Conservation (phyloP, 1,284 basidiomycete species). For the Ustilago vetiveriae region DNA sequence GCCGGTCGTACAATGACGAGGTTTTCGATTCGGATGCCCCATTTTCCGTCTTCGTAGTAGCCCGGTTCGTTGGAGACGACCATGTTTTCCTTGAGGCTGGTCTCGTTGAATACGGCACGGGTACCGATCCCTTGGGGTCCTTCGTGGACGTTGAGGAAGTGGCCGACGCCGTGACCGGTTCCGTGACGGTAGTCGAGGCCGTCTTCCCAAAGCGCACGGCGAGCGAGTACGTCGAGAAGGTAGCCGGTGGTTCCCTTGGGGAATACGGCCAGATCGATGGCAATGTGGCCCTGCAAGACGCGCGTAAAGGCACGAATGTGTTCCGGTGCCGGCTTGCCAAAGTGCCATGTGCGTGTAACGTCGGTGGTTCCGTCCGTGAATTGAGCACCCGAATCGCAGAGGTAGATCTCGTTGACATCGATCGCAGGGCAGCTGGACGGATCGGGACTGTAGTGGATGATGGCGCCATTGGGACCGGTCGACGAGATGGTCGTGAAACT, state of each 20-base stretch:
- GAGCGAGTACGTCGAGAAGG: conserved; percentile 82
- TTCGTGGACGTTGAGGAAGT: conserved; percentile 65
- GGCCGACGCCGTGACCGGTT: conserved; percentile 63
- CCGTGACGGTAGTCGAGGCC: conserved; percentile 76
- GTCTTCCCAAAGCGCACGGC: conserved; percentile 87
- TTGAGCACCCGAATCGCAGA: conserved; percentile 93
- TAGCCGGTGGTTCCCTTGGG: conserved; percentile 85
- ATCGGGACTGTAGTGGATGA: conserved; percentile 92
- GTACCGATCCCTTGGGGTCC: conserved; percentile 66
- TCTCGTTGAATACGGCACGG: conserved; percentile 63
- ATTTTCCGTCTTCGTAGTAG: conserved; percentile 89
- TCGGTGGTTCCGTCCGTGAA: conserved; percentile 95
- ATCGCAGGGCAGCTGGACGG: conserved; percentile 79
- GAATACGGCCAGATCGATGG: conserved; percentile 85
- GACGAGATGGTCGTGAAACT: conserved; percentile 94
- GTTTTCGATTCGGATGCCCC: conserved; percentile 93
- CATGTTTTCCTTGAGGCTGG: conserved; percentile 64
- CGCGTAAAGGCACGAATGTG: conserved; percentile 90
- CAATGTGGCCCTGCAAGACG: conserved; percentile 94
- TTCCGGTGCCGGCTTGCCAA: conserved; percentile 82
- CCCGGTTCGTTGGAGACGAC: conserved; percentile 76
- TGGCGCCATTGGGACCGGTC: conserved; percentile 84
- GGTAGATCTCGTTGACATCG: conserved; percentile 73
- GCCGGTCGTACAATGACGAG: conserved; percentile 57
- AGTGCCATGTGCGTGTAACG: conserved; percentile 85